These are phyloP conservation scores for Kregervanrija delftensis DNA, from an alignment of 805 yeast genomes.

Conservation along the genomic window DNA sequence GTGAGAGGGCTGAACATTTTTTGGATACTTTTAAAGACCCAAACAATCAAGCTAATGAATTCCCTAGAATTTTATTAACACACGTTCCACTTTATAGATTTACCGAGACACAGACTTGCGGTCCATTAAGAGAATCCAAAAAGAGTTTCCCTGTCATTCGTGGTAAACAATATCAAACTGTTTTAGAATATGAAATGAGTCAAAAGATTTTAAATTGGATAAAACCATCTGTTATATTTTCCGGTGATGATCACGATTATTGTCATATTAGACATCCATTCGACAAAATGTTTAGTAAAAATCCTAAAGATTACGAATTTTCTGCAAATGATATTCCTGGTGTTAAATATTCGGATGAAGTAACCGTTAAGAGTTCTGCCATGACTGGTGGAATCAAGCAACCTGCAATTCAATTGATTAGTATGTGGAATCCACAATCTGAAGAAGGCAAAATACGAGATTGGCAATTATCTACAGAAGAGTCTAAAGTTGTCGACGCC, in stretches of 20 bases:
- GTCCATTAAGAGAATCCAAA: slow-evolving; percentile 64
- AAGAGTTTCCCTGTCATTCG: slow-evolving; percentile 56
- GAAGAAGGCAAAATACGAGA: background rate
- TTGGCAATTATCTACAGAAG: slow-evolving; percentile 7
- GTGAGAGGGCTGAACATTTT: slow-evolving; percentile 43
- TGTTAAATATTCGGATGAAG: slow-evolving; percentile 47
- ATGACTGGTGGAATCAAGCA: slow-evolving; percentile 85
- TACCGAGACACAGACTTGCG: slow-evolving; percentile 59
- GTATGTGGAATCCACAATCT: slow-evolving; percentile 38
- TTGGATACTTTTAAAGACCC: slow-evolving; percentile 31
- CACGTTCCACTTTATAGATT: slow-evolving; percentile 87
- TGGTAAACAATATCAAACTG: slow-evolving; percentile 89
- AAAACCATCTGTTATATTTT: slow-evolving; percentile 63
- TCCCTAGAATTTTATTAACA: slow-evolving; percentile 64
- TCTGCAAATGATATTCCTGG: slow-evolving; percentile 12
- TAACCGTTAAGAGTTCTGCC: slow-evolving; percentile 81
- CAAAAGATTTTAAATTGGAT: slow-evolving; percentile 50
- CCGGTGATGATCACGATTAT: slow-evolving; percentile 97
- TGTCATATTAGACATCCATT: slow-evolving; percentile 63
- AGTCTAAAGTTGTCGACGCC: slow-evolving; percentile 18
- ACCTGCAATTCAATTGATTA: slow-evolving; percentile 83
- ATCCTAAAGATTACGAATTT: slow-evolving; percentile 6
- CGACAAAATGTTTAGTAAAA: slow-evolving; percentile 10
- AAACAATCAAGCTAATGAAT: slow-evolving; percentile 16
- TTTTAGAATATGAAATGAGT: slow-evolving; percentile 57